phyloP scores from a whole-genome alignment of 169 alveolate genomes.

The Theileria orientalis region DNA sequence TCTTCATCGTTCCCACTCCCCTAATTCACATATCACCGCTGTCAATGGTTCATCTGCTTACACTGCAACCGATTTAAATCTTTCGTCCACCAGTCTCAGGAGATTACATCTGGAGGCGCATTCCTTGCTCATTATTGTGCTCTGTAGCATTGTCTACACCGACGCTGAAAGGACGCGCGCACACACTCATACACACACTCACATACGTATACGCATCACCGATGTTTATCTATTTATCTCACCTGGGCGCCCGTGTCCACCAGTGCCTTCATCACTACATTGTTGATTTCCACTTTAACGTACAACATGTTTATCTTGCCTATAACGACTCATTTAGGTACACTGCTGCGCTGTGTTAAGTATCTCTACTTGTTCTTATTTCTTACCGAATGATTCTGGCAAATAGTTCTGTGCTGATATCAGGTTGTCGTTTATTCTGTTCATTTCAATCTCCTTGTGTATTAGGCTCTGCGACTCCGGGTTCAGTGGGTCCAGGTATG shows the following conservation, averaged over 20 bases:
- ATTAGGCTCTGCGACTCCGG: conserved; percentile 88
- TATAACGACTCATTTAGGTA: conserved; percentile 71
- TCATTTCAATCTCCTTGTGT: conserved; percentile 80
- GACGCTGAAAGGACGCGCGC: too few species aligned
- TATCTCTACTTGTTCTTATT: too few species aligned
- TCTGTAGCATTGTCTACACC: background rate
- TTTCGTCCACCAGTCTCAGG: conserved; percentile 85
- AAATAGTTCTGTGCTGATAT: conserved; percentile 78
- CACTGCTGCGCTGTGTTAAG: too few species aligned
- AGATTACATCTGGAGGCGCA: conserved; percentile 90
- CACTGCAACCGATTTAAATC: conserved; percentile 91
- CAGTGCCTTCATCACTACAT: conserved; percentile 87
- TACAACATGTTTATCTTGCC: conserved; percentile 88
- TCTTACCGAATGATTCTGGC: conserved; percentile 71
- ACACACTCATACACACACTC: too few species aligned
- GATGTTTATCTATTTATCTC: too few species aligned
- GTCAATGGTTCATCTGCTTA: background rate
- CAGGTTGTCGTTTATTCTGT: conserved; percentile 84
- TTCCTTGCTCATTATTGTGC: conserved; percentile 86
- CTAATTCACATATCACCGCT: background rate
- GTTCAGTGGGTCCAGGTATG: conserved; percentile 76
- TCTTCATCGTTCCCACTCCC: conserved; percentile 92
- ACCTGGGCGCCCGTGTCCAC: conserved; percentile 97
- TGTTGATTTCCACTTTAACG: conserved; percentile 86
- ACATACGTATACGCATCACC: too few species aligned